Base-by-base conservation (phyloP, 208 protist genomes). In the Acanthamoeba healyi region DNA sequence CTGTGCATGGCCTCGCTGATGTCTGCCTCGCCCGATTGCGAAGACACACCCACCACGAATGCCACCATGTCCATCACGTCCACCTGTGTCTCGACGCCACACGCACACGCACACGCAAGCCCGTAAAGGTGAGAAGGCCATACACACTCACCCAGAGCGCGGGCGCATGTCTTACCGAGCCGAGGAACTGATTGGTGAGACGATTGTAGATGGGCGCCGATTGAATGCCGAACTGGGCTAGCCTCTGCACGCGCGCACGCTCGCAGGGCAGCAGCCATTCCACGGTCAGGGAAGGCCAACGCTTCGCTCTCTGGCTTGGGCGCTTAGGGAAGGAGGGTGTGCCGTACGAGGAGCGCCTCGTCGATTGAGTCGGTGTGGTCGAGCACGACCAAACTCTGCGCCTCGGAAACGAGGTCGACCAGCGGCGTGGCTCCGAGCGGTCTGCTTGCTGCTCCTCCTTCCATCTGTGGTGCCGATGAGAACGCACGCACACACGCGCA, bases 61-160 rank as follows among this genome's bases (percentile, higher is more conserved):
- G 38, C 70, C 70, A 81, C 70, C 70, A 81, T 81, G 70, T 81
- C 70, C 70, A 81, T 81, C 70, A 81, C 70, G 70, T 81, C 70
- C 34, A 81, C 70, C 70, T 81, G 12, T n/a, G n/a, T n/a, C n/a
- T n/a, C n/a, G n/a, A n/a, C n/a, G n/a, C n/a, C n/a, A 3, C 24
- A 67, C n/a, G 22, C 10, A 61, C 44, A 12, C 44, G 12, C 44
- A 49, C 44, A 49, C 44, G 44, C 12, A n/a, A n/a, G n/a, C n/a
- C n/a, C n/a, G n/a, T n/a, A n/a, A n/a, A n/a, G n/a, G n/a, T n/a
- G n/a, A n/a, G n/a, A n/a, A n/a, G n/a, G n/a, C n/a, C n/a, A n/a
- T n/a, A n/a, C 40, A 79, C 34, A 49, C 36, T 2, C 65, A 74
- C 36, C 6, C 29, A 63, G 24, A 24, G 15, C 22, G 9, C n/a